Percentiles rank a stretch among this genome's conserved stretches.
phyloP scores from a whole-genome alignment of 192 early-diverging fungal species.

The Entomortierella chlamydospora region DNA sequence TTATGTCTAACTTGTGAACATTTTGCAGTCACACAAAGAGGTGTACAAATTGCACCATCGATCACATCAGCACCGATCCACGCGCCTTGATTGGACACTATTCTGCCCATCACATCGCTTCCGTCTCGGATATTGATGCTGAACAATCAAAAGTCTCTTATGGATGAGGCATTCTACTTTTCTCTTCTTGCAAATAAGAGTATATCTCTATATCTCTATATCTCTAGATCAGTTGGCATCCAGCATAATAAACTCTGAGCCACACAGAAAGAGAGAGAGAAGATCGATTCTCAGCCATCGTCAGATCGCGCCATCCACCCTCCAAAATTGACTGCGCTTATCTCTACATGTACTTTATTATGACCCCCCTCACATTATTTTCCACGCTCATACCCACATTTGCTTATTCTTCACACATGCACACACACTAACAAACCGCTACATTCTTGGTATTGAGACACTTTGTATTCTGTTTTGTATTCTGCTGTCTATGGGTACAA shows the following conservation, averaged over 20 bases:
- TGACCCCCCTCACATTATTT: too few relatives aligned
- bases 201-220: neutral
- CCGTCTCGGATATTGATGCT: slow-evolving; percentile 3
- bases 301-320: slow-evolving; percentile 33
- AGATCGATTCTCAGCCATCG: slow-evolving; percentile 15
- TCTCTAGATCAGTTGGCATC: neutral
- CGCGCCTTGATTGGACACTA: slow-evolving; percentile 25
- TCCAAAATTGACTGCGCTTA: neutral
- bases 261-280: neutral
- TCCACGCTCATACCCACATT: neutral
- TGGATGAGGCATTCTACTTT: neutral
- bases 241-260: neutral
- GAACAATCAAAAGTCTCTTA: neutral
- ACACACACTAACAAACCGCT: neutral
- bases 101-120: neutral
- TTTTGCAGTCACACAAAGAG: slow-evolving; percentile 6
- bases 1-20: neutral
- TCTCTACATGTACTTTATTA: neutral
- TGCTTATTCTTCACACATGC: neutral
- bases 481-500: too few relatives aligned
- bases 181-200: too few relatives aligned
- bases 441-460: too few relatives aligned
- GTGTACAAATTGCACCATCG: slow-evolving; percentile 34
- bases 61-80: slow-evolving; percentile 31
- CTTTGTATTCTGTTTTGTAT: too few relatives aligned